Evolutionary conservation across 257 asterid genomes (phyloP).

Genomic region (Scutellaria galericulata): DNA sequence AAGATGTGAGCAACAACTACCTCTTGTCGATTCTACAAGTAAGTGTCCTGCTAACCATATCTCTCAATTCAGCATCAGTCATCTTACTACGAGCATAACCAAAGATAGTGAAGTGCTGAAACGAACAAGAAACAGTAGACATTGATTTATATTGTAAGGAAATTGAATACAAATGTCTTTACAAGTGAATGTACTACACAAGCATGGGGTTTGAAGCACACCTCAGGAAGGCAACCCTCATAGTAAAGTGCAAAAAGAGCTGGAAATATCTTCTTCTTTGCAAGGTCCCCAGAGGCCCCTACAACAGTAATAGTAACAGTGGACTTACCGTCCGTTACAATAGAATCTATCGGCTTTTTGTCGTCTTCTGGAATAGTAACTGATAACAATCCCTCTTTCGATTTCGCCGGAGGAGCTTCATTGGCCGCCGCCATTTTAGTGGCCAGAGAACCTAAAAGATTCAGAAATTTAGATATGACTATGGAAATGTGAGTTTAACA

Average conservation of each 20-base stretch:
- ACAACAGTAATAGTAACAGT: conserved; percentile 90
- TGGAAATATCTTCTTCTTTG: conserved; percentile 97
- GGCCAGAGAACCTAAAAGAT: conserved; percentile 36
- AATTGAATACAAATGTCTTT: neutral
- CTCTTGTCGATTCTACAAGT: conserved; percentile 96
- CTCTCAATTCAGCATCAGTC: conserved; percentile 86
- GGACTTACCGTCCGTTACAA: conserved; percentile 44
- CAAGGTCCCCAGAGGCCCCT: conserved; percentile 99
- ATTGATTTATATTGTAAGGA: neutral
- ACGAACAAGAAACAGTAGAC: conserved; percentile 24
- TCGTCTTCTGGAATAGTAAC: conserved; percentile 49
- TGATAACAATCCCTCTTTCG: conserved; percentile 49
- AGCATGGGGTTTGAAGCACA: conserved; percentile 36
- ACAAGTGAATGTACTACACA: neutral
- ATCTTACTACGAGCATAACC: conserved; percentile 99
- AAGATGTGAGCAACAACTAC: conserved; percentile 40
- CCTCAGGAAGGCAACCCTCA: conserved; percentile 96
- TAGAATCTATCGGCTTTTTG: conserved; percentile 28
- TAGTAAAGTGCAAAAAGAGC: conserved; percentile 97
- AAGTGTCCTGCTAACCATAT: conserved; percentile 92
- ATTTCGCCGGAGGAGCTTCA: conserved; percentile 48
- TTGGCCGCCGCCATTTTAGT: conserved; percentile 28
- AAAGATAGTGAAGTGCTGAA: conserved; percentile 85
- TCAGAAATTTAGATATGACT: conserved; percentile 32
- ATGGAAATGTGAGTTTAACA: conserved; percentile 25